Base-by-base conservation (phyloP, 1,284 basidiomycete species). In the Puccinia horiana region DNA sequence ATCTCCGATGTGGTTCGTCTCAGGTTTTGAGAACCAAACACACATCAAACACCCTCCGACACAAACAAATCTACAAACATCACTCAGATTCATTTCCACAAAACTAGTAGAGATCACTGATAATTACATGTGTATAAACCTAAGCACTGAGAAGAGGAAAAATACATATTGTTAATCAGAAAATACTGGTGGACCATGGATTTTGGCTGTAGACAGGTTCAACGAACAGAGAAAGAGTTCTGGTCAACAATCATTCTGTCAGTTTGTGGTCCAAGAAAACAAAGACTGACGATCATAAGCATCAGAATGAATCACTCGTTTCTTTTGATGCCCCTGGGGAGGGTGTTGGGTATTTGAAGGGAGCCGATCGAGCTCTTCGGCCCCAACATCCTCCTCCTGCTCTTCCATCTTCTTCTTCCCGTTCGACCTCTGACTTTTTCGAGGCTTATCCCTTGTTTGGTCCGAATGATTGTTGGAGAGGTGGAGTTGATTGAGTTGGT, bases 231-330 rank as follows among this genome's bases (percentile, higher is more conserved):
- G n/a, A 23, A 18, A 5, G 4, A 18, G 12, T 32, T 61, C 29
- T 4, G 32, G 32, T 61, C n/a, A 40, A 44, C 35, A 67, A 40
- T 29, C 9, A 44, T 42, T 14, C 32, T 16, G 18, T 49, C 23
- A 12, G n/a, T 9, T 20, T 32, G 3, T 20, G 6, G 40, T 12
- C 12, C 11, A 44, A 69, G 40, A 20, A 72, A 32, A n/a, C 32
- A 35, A 29, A 32, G 9, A 72, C 69, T 72, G 16, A 72, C 69
- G 69, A 52, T 72, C 69, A 72, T 72, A 72, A 20, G 42, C 69
- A 26, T 40, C 69, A 29, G 69, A 35, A 4, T 23, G 37, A 6
- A 49, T 23, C 12, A 40, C 26, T 49, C 40, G 20, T 23, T 72
- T 72, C 69, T 72, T 72, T 23, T 40, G 69, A 72, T 49, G 69